Evolutionary conservation across 179 eudicot genomes (phyloP), one percentile per base, ranked within the genome.

Genomic region (Vitellaria paradoxa): DNA sequence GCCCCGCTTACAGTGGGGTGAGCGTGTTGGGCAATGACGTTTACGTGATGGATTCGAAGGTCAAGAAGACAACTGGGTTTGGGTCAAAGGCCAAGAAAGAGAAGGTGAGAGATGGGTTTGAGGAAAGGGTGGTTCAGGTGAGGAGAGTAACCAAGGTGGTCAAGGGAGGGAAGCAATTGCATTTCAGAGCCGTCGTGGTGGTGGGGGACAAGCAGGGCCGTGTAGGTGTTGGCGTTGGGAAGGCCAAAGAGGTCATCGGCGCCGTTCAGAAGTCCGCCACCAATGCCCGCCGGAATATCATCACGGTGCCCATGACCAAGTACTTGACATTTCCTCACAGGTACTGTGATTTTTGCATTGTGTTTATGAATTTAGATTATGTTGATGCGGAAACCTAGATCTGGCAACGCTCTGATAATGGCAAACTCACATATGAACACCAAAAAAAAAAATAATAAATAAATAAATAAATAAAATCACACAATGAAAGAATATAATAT

Each of bases 121-220:
- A 93, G 0, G 98, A 95, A 81, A 84, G 81, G 59, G 94, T 91
- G 40, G 89, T 94, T 72, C 94, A 94, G 87, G 97, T 94, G 42
- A 91, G 97, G 77, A 95, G 99, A 84, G 97, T 95, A 24, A 95
- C 99, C 0, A 95, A 95, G 82, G 97, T 95, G 60, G 97, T 93
- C 8, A 95, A 95, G 74, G 99, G 99, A 24, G 99, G 99, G 74
- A 95, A 93, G 77, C 93, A 93, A 59, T 40, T 95, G 90, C 88
- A 87, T 77, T 95, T 95, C 79, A 85, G 97, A 81, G 99, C 91
- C 8, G 69, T 94, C 21, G 97, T 95, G 70, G 97, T 93, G 50
- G 97, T 93, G 3, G 99, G 99, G 17, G 93, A 95, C 70, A 90
- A 88, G 84, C 87, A 90, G 81, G 99, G 97, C 4, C 83, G 81